Conservation (phyloP, 202 grass and related monocot species). For the Hordeum pubiflorum region DNA sequence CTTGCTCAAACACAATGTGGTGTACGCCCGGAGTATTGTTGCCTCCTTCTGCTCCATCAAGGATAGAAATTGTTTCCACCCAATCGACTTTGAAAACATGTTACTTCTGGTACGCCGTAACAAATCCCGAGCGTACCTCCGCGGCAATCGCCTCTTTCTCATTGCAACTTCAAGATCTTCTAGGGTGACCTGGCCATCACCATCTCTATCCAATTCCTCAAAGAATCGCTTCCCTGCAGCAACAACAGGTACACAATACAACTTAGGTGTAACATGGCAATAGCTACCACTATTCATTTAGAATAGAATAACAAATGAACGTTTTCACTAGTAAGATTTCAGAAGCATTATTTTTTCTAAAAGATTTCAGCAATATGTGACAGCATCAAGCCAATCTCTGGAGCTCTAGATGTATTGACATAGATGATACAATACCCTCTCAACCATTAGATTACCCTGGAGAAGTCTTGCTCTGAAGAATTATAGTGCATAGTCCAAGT, state of each 20-base stretch:
- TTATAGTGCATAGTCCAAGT: not conserved
- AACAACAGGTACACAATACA: not conserved
- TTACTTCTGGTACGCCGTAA: slow-evolving; percentile 70
- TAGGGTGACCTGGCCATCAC: slow-evolving; percentile 81
- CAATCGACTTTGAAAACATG: slow-evolving; percentile 92
- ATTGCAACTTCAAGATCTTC: slow-evolving; percentile 95
- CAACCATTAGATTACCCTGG: not conserved
- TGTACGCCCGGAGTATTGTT: slow-evolving; percentile 89
- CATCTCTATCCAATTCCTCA: slow-evolving; percentile 91
- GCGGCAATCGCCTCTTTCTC: slow-evolving; percentile 75
- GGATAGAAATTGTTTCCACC: slow-evolving; percentile 93
- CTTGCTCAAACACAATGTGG: slow-evolving; percentile 89
- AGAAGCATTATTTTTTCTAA: not conserved
- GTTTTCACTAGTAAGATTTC: not conserved
- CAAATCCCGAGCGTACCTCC: slow-evolving; percentile 72
- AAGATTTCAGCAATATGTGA: not conserved
- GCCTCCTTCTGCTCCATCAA: slow-evolving; percentile 99
- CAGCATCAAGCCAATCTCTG: not conserved
- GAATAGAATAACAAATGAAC: not conserved
- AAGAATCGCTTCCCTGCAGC: slow-evolving; percentile 83
- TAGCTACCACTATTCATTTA: not conserved
- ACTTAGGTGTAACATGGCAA: not conserved
- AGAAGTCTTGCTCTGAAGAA: not conserved
- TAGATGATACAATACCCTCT: not conserved
- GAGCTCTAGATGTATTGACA: not conserved